Percentiles rank a stretch among this genome's conserved stretches.
Evolutionary conservation across 495 filamentous ascomycete genomes (phyloP).

Genomic region (Chaetomium fimeti): DNA sequence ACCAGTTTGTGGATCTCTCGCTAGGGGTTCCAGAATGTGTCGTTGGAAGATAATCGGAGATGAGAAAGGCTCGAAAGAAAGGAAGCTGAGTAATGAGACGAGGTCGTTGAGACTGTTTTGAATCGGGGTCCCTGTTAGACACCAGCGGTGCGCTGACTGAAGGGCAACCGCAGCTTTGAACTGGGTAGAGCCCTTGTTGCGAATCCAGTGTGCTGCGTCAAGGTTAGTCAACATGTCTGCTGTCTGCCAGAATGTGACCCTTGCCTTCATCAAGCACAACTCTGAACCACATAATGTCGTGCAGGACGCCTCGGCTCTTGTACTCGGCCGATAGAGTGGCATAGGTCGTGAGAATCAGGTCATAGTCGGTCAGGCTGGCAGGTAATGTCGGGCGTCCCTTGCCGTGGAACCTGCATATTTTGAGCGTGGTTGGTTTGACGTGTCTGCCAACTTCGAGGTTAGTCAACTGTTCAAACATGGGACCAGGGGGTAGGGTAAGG

Average conservation of each 20-base stretch:
- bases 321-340: conserved; percentile 4
- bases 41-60: not conserved
- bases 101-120: conserved; percentile 20
- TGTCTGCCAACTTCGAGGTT: not conserved
- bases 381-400: not conserved
- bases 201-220: conserved; percentile 16
- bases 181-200: conserved; percentile 1
- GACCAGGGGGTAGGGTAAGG: too few species aligned
- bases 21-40: not conserved
- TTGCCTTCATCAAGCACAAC: conserved; percentile 19
- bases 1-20: not conserved
- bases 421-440: not conserved
- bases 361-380: not conserved
- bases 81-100: conserved; percentile 7
- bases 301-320: not conserved
- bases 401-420: not conserved
- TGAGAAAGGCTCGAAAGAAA: not conserved
- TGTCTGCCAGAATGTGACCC: not conserved
- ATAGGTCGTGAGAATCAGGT: conserved; percentile 17
- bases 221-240: not conserved
- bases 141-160: conserved; percentile 8
- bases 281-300: conserved; percentile 6
- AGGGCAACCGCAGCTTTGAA: conserved; percentile 21
- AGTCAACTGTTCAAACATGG: not conserved
- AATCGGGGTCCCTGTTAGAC: conserved; percentile 21